Evolutionary conservation across 345 rosid genomes (phyloP), one percentile per base, ranked within the genome.

Genomic region (Passiflora organensis): DNA sequence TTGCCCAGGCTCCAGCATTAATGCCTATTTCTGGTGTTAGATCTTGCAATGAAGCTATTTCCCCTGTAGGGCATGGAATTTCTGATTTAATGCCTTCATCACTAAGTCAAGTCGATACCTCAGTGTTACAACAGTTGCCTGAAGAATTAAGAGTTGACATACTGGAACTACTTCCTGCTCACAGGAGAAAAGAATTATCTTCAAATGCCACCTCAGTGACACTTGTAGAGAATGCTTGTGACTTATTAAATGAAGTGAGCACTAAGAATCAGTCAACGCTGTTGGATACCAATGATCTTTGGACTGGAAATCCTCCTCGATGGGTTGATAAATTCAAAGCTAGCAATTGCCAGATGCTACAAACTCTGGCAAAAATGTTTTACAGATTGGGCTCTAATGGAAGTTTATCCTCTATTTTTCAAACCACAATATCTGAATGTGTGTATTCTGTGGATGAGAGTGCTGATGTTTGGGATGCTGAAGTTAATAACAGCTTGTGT

Each of bases 81-180:
- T 56, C 64, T 58, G 90, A 81, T 68, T 65, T 82, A 60, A 66
- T 91, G 82, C 96, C 93, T 63, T 73, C 68, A 55, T 84, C 98
- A 48, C 71, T 91, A 55, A 87, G 91, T 69, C 97, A 91, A 73
- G 62, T 91, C 34, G 96, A 91, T 62, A 56, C 60, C 42, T 80
- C 84, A 6, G 95, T 87, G 61, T 72, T 87, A 59, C 91, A 83
- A 60, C 81, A 85, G 62, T 75, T 91, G 74, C 97, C 96, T 46
- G 89, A 85, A 55, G 91, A 82, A 62, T 59, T 85, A 73, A 84
- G 86, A 71, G 77, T 61, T 55, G 87, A 76, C 68, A 73, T 91
- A 49, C 64, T 84, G 63, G 84, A 76, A 72, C 67, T 60, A 58
- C 83, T 86, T 74, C 85, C 95, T 66, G 52, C 72, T 6, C 82